A percentile compares a stretch with the other conserved stretches of the same genome.
Evolutionary conservation across 257 asterid species (phyloP).

Genomic region (Nicotiana paniculata): DNA sequence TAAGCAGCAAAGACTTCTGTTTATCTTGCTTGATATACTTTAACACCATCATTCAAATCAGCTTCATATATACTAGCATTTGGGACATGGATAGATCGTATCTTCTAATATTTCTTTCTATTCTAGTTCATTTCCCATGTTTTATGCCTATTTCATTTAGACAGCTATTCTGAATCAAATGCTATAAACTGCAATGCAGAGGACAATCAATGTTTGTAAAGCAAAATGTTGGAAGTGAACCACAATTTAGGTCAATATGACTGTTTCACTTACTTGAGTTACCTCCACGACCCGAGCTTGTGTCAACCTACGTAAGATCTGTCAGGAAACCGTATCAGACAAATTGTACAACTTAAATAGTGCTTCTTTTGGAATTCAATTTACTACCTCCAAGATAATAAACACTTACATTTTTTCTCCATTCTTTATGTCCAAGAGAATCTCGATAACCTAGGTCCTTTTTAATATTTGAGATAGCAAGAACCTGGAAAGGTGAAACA

Average conservation of each 20-base stretch:
- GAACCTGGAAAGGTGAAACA: slow-evolving; percentile 48
- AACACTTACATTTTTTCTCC: slow-evolving; percentile 26
- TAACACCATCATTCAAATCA: background rate
- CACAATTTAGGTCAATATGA: background rate
- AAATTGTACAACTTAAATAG: slow-evolving; percentile 29
- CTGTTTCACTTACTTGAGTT: slow-evolving; percentile 59
- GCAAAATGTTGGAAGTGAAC: too few relatives aligned
- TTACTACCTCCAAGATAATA: background rate
- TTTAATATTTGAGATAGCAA: slow-evolving; percentile 71
- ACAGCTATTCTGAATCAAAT: too few relatives aligned
- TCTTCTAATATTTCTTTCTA: background rate
- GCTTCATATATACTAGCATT: background rate
- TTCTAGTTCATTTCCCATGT: background rate
- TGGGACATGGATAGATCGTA: background rate
- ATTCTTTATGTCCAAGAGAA: slow-evolving; percentile 56
- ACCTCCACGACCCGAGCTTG: slow-evolving; percentile 52
- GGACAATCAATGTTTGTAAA: too few relatives aligned
- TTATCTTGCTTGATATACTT: too few relatives aligned
- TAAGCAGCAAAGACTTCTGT: too few relatives aligned
- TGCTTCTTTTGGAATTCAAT: slow-evolving; percentile 7
- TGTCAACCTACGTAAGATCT: slow-evolving; percentile 75
- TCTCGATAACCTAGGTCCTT: slow-evolving; percentile 69
- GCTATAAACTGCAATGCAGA: too few relatives aligned
- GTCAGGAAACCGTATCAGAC: slow-evolving; percentile 21
- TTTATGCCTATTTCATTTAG: too few relatives aligned